Percentiles rank a stretch among this genome's conserved stretches.
Evolutionary conservation across 108 stramenopile genomes (phyloP).

Genomic region (Nitzschia palea): DNA sequence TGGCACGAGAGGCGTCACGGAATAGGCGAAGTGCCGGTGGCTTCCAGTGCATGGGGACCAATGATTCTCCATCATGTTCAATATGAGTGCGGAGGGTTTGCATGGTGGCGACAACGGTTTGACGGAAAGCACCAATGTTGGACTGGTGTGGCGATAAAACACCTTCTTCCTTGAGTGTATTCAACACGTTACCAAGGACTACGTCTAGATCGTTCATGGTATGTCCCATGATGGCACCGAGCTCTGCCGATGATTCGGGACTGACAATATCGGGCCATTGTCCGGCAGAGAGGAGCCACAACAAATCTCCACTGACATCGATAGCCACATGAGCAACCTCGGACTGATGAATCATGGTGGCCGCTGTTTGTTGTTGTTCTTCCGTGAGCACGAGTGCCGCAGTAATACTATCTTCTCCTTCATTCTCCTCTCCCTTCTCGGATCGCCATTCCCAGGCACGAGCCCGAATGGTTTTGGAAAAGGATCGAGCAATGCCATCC

Average conservation of each 20-base stretch:
- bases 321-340: conserved; percentile 65
- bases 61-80: conserved; percentile 52
- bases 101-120: conserved; percentile 52
- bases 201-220: conserved; percentile 64
- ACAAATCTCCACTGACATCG: conserved; percentile 57
- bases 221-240: conserved; percentile 69
- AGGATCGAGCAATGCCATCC: conserved; percentile 57
- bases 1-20: conserved; percentile 58
- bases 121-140: conserved; percentile 67
- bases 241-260: conserved; percentile 62
- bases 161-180: conserved; percentile 80
- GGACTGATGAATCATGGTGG: conserved; percentile 70
- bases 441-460: conserved; percentile 48
- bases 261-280: conserved; percentile 85
- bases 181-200: conserved; percentile 64
- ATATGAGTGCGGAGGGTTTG: conserved; percentile 61
- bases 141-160: conserved; percentile 72
- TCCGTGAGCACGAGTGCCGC: conserved; percentile 38
- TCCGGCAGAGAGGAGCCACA: conserved; percentile 73
- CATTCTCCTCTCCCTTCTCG: conserved; percentile 41
- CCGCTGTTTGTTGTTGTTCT: conserved; percentile 65
- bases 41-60: conserved; percentile 75
- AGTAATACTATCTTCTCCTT: conserved; percentile 10
- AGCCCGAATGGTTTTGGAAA: conserved; percentile 48
- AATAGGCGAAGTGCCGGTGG: conserved; percentile 72